phyloP scores from a whole-genome alignment of 2,329 filamentous ascomycete species.

The Didymella keratinophila region DNA sequence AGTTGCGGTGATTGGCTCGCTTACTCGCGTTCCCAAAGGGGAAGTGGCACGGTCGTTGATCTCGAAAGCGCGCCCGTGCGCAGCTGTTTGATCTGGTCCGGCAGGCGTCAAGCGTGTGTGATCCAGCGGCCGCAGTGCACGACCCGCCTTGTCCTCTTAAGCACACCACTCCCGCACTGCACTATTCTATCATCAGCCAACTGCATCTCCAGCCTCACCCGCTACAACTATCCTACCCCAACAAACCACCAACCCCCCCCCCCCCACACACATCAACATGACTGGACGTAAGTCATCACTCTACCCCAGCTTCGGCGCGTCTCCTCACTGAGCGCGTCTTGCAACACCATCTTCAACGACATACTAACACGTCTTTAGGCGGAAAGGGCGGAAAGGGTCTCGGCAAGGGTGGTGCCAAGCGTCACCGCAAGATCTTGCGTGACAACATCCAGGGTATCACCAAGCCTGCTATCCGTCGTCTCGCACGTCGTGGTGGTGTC shows the following conservation, averaged over 20 bases:
- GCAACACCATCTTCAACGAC: constrained; percentile 44
- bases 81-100: constrained; percentile 40
- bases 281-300: constrained; percentile 56
- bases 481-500: constrained; percentile 62
- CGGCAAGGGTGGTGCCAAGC: constrained; percentile 63
- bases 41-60: constrained; percentile 45
- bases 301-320: constrained; percentile 19
- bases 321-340: constrained; percentile 33
- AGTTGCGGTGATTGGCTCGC: constrained; percentile 35
- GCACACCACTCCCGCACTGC: constrained; percentile 30
- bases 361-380: constrained; percentile 53
- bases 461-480: constrained; percentile 63
- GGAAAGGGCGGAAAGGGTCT: constrained; percentile 64
- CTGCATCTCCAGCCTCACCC: constrained; percentile 27
- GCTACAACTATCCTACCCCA: constrained; percentile 26
- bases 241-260: constrained; percentile 27
- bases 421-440: constrained; percentile 63
- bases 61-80: constrained; percentile 43
- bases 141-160: constrained; percentile 38
- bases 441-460: constrained; percentile 65
- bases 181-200: constrained; percentile 31
- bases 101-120: constrained; percentile 36
- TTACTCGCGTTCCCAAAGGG: constrained; percentile 30
- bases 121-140: constrained; percentile 34
- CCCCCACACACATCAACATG: constrained; percentile 54